These are phyloP conservation scores for Saccharomyces hybrid DNA, from an alignment of 1,139 yeast species.

Conservation along the genomic window DNA sequence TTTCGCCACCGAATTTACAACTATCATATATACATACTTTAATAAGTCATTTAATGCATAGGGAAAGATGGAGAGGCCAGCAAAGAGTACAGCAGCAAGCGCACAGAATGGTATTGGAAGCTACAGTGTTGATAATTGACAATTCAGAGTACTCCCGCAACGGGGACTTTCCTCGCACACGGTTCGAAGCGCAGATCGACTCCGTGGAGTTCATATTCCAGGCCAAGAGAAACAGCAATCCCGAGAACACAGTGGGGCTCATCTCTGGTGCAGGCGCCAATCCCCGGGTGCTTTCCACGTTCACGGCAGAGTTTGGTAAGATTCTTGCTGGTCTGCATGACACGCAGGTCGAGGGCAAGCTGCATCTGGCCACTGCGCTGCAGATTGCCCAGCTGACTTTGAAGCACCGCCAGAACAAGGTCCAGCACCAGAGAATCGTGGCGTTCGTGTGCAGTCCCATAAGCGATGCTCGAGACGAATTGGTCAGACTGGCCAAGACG, in stretches of 20 bases:
- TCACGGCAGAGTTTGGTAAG: conserved; percentile 83
- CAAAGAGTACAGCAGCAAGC: not conserved
- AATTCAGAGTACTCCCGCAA: conserved; percentile 94
- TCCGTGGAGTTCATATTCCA: conserved; percentile 87
- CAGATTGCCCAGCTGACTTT: conserved; percentile 96
- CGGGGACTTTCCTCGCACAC: conserved; percentile 84
- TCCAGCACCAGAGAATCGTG: conserved; percentile 83
- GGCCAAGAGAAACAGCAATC: conserved; percentile 78
- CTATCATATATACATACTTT: not conserved
- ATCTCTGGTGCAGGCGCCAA: conserved; percentile 81
- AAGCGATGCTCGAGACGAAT: conserved; percentile 46
- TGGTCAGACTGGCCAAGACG: conserved; percentile 81
- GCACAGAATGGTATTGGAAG: conserved; percentile 75
- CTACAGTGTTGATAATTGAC: conserved; percentile 91
- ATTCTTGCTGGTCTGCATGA: conserved; percentile 83
- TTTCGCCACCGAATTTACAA: conserved; percentile 3
- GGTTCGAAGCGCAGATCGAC: conserved; percentile 89
- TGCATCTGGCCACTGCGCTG: conserved; percentile 72
- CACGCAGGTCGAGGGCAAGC: conserved; percentile 62
- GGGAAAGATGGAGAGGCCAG: not conserved
- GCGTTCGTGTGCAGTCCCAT: conserved; percentile 89
- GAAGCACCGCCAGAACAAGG: conserved; percentile 91
- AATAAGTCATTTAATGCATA: not conserved
- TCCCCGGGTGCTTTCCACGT: conserved; percentile 79
- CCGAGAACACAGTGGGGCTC: conserved; percentile 89